Base-by-base conservation (phyloP, 2,329 filamentous ascomycete genomes). In the Fusarium albosuccineum region DNA sequence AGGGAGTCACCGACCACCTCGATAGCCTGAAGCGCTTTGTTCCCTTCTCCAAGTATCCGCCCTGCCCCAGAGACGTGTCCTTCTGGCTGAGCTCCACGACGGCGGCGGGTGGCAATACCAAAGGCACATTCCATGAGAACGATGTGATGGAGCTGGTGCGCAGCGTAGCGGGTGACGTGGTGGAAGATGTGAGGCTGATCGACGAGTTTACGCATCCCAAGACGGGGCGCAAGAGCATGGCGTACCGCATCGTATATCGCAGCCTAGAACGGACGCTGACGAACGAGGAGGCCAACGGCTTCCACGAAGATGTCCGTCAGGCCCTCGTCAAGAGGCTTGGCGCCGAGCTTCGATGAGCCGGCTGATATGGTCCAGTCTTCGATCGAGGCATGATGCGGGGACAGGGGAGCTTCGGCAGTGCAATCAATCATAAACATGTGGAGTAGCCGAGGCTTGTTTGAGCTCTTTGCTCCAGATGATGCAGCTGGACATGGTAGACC, bases 121-220 rank as follows among this genome's bases (percentile, higher is more conserved):
- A 82, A 78, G 72, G 78, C 70, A 60, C 75, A 71, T 93, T 97
- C 76, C 95, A 98, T 78, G 94, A 97, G 77, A 98, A 98, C 80
- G 96, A 99, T 78, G 84, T 98, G 52, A 98, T 98, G 95, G 96
- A 98, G 80, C 87, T 97, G 58, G 92, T 97, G 16, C 89, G 96
- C 68, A 90, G 90, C 70, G 85, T 95, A 46, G 92, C 89, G 9
- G 94, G 94, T 51, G 92, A 97, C 77, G 80, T 89, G 22, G 93
- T 96, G 36, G 96, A 99, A 80, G 93, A 97, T 77, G 95, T 98
- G 51, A 85, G 83, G 64, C 83, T 97, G 29, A 88, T 93, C 53
- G 96, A 98, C 79, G 87, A 93, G 76, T 99, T 98, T 78, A 89
- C 87, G 48, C 94, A 98, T 79, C 94, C 94, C 37, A 94, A 92